phyloP scores from a whole-genome alignment of 257 asterid genomes.

The Primulina tabacum region DNA sequence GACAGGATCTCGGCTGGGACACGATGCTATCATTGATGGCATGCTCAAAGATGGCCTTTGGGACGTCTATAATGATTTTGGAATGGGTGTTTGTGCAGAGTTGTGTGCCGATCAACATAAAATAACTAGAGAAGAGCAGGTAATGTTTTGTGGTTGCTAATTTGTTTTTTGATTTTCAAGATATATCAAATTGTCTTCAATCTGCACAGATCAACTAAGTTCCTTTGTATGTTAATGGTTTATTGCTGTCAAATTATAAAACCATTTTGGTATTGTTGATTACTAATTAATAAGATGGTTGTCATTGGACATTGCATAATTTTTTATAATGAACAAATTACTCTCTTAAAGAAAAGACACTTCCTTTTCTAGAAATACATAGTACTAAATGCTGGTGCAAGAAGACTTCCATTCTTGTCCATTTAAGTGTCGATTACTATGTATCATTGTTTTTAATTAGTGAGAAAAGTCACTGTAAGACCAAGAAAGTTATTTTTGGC shows the following conservation, averaged over 20 bases:
- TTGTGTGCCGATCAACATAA: constrained; percentile 72
- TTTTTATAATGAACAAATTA: background rate
- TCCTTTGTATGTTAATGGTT: constrained; percentile 1
- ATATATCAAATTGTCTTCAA: background rate
- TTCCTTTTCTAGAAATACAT: too few species aligned
- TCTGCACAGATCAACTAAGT: background rate
- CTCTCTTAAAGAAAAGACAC: too few species aligned
- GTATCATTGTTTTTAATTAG: background rate
- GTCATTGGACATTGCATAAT: background rate
- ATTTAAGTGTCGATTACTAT: background rate
- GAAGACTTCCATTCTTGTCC: background rate
- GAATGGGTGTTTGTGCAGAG: constrained; percentile 96
- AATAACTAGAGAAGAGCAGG: constrained; percentile 83
- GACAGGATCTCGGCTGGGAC: constrained; percentile 82
- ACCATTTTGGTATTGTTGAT: background rate
- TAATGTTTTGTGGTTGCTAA: constrained; percentile 23
- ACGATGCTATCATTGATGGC: constrained; percentile 79
- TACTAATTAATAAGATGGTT: background rate
- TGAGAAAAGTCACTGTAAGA: background rate
- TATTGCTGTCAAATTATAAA: background rate
- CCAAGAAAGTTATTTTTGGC: background rate
- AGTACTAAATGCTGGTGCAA: background rate
- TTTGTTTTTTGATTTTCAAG: background rate
- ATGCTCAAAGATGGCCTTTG: constrained; percentile 97
- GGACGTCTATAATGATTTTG: constrained; percentile 93